Percentiles rank a stretch among this genome's conserved stretches.
Evolutionary conservation across 495 filamentous ascomycete genomes (phyloP).

Genomic region (Annulohypoxylon stygium): DNA sequence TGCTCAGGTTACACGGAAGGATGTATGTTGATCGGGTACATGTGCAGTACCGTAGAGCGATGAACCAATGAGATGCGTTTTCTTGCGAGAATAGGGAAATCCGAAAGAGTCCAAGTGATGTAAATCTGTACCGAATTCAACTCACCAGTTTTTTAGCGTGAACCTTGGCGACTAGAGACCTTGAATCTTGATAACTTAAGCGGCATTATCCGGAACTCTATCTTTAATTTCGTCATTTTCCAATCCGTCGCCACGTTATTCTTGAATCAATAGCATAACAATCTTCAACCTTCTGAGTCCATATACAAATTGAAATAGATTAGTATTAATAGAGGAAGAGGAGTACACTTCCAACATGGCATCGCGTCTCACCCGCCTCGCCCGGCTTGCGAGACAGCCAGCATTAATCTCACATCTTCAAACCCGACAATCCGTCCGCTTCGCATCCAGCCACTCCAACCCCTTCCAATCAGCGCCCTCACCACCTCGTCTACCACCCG

Average conservation of each 20-base stretch:
- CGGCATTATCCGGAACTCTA: slow-evolving; percentile 7
- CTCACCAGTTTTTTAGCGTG: background rate
- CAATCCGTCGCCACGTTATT: background rate
- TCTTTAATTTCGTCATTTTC: background rate
- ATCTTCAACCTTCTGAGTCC: background rate
- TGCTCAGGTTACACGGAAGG: background rate
- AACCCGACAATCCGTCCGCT: slow-evolving; percentile 33
- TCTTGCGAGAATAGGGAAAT: slow-evolving; percentile 25
- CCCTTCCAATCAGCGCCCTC: slow-evolving; percentile 68
- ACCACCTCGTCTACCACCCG: slow-evolving; percentile 85
- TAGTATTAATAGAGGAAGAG: background rate
- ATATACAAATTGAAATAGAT: background rate
- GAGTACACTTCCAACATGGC: slow-evolving; percentile 21
- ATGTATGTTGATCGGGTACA: background rate
- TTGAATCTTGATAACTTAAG: too few relatives aligned
- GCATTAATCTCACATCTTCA: background rate
- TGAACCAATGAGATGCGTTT: slow-evolving; percentile 27
- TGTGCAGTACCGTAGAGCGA: background rate
- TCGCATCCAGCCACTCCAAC: slow-evolving; percentile 49
- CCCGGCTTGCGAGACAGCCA: slow-evolving; percentile 24
- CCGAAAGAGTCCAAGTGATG: background rate
- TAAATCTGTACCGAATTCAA: slow-evolving; percentile 7
- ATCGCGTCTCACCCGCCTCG: slow-evolving; percentile 28
- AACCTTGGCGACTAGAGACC: background rate
- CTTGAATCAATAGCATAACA: background rate